Base-by-base conservation (phyloP, 371 early-diverging fungal genomes). In the Mucor plumbeus region DNA sequence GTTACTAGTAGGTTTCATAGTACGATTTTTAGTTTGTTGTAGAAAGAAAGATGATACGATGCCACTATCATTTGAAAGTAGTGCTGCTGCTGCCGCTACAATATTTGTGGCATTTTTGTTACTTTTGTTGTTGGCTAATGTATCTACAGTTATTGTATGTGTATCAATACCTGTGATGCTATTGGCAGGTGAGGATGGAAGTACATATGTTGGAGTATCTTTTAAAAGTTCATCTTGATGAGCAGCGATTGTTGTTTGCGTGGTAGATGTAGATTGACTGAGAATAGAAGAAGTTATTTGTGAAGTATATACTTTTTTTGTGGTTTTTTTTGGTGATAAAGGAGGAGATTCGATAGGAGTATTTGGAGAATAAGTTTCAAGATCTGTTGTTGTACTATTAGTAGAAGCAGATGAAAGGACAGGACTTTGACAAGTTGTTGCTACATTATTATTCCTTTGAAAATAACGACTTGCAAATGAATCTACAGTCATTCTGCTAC, bases 381-480 rank as follows among this genome's bases (percentile, higher is more conserved):
- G 35, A 7, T 54, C 53, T 13, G 55, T 50, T 5, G 62, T 38
- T 21, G 39, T 47, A 38, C 19, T 50, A 33, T 50, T 31, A 15
- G 63, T 63, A 48, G 61, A 61, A 21, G 61, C 47, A 14, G 58
- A 35, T 6, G 61, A 61, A 5, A 47, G 34, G 13, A 50, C 48
- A 17, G 50, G 61, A 7, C 48, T 61, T 36, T 34, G 13, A 21
- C 47, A 36, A 14, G 48, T 47, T 5, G 61, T 35, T 7, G 36
- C n/a, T 15, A 33, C 34, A 43, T 19, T 41, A 1, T 41, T 40
- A 6, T 56, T 64, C 31, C 38, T 40, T 41, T 65, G 59, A 39
- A 65, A 69, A 26, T 65, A 69, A 39, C 68, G 59, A 33, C 69
- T 68, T 33, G 64, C 43, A 38, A 41, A 72, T 10, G 69, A 65